phyloP scores from a whole-genome alignment of 2,329 filamentous ascomycete genomes.

The Westerdykella aurantiaca region DNA sequence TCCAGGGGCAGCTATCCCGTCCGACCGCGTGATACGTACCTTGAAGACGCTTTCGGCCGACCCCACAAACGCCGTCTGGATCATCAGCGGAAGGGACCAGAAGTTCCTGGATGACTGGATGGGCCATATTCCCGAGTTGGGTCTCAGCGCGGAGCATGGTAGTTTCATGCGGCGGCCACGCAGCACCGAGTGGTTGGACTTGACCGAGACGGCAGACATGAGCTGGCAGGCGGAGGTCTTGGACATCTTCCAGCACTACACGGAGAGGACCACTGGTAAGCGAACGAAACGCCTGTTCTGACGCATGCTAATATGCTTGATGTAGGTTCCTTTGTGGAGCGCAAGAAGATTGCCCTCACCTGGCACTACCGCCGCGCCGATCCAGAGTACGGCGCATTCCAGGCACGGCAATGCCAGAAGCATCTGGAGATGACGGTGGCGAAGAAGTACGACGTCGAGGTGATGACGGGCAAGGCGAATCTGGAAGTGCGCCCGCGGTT shows the following conservation, averaged over 20 bases:
- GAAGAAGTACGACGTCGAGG: constrained; percentile 82
- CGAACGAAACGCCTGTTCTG: constrained; percentile 3
- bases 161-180: constrained; percentile 86
- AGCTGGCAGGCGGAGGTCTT: constrained; percentile 84
- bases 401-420: constrained; percentile 74
- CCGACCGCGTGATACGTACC: constrained; percentile 72
- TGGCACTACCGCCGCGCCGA: constrained; percentile 96
- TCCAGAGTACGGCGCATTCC: constrained; percentile 73
- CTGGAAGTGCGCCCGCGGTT: constrained; percentile 94
- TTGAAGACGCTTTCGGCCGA: constrained; percentile 75
- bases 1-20: constrained; percentile 81
- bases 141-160: constrained; percentile 95
- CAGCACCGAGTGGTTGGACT: constrained; percentile 74
- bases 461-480: constrained; percentile 96
- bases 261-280: constrained; percentile 75
- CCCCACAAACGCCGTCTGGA: constrained; percentile 86
- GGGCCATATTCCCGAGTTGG: constrained; percentile 81
- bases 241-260: constrained; percentile 80
- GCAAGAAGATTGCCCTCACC: constrained; percentile 87
- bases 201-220: constrained; percentile 84
- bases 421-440: constrained; percentile 71
- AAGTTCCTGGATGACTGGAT: constrained; percentile 86
- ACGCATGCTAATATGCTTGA: constrained; percentile 9
- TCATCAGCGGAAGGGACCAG: constrained; percentile 92
- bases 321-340: constrained; percentile 81